These are phyloP conservation scores for Zelonia costaricensis DNA, from an alignment of 208 protist species.

Conservation along the genomic window DNA sequence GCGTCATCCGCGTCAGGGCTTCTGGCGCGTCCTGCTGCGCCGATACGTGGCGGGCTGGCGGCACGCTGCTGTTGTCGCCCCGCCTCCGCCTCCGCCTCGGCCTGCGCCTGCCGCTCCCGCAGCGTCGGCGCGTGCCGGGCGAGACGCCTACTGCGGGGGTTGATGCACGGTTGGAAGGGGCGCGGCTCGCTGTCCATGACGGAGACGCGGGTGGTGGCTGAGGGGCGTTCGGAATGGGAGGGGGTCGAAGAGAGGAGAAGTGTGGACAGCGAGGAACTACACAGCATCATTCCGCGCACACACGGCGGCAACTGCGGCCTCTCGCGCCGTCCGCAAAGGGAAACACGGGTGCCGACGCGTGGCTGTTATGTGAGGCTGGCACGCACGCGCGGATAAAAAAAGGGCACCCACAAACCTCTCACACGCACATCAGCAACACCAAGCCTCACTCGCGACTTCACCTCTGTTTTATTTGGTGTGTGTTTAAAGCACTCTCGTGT, in stretches of 20 bases:
- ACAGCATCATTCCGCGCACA: too few species aligned
- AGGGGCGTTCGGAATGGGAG: too few species aligned
- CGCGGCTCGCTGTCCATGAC: constrained; percentile 20
- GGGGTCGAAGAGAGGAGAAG: too few species aligned
- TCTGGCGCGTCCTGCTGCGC: not conserved
- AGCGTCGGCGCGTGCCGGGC: constrained; percentile 28
- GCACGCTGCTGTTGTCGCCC: not conserved
- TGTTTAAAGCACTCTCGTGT: not conserved
- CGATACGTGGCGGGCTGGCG: too few species aligned
- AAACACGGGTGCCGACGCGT: too few species aligned
- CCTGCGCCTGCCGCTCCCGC: constrained; percentile 28
- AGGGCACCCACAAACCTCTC: too few species aligned
- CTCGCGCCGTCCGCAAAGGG: too few species aligned
- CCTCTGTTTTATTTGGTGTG: not conserved
- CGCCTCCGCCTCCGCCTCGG: too few species aligned
- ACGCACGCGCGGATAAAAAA: not conserved
- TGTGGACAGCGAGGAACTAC: too few species aligned
- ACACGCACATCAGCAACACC: not conserved
- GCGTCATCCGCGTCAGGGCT: constrained; percentile 1
- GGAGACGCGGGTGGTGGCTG: too few species aligned
- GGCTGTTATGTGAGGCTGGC: not conserved
- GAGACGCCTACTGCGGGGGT: constrained; percentile 24
- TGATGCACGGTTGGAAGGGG: constrained; percentile 29
- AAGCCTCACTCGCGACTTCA: not conserved
- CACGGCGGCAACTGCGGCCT: too few species aligned